Percentiles rank a stretch among this genome's conserved stretches.
Evolutionary conservation across 2,329 filamentous ascomycete species (phyloP).

Genomic region (Penicillium sp.): DNA sequence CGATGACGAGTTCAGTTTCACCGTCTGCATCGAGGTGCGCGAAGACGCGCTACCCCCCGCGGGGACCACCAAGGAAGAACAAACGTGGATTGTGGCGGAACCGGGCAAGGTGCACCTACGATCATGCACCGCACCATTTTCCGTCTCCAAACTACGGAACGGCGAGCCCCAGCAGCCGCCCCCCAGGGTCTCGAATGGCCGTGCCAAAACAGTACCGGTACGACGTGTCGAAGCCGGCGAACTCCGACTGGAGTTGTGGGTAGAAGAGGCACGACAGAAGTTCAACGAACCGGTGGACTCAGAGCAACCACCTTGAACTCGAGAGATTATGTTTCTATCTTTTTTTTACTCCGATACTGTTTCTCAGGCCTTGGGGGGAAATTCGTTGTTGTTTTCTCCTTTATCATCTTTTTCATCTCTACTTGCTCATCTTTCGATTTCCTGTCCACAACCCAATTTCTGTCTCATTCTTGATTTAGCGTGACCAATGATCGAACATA

Average conservation of each 20-base stretch:
- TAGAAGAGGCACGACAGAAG: constrained; percentile 65
- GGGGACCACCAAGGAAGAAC: constrained; percentile 51
- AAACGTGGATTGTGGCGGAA: constrained; percentile 64
- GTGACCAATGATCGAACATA: constrained; percentile 45
- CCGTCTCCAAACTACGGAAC: constrained; percentile 40
- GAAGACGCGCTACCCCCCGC: constrained; percentile 50
- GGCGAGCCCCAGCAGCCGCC: constrained; percentile 38
- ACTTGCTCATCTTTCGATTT: neutral
- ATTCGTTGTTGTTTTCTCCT: constrained; percentile 22
- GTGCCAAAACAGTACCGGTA: constrained; percentile 61
- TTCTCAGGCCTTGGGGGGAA: constrained; percentile 15
- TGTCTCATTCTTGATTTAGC: constrained; percentile 42
- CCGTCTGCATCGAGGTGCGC: constrained; percentile 51
- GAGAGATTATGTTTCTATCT: neutral
- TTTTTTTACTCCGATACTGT: constrained; percentile 9
- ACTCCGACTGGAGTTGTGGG: constrained; percentile 68
- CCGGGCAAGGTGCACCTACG: constrained; percentile 46
- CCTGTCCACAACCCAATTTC: constrained; percentile 22
- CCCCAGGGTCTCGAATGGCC: constrained; percentile 45
- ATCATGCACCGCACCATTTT: constrained; percentile 43
- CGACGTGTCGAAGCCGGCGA: constrained; percentile 66
- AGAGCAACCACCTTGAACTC: constrained; percentile 38
- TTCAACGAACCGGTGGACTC: constrained; percentile 46
- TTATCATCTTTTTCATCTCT: constrained; percentile 11
- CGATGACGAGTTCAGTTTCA: constrained; percentile 52